Base-by-base conservation (phyloP, 495 filamentous ascomycete species). In the Cladorrhinum samala region DNA sequence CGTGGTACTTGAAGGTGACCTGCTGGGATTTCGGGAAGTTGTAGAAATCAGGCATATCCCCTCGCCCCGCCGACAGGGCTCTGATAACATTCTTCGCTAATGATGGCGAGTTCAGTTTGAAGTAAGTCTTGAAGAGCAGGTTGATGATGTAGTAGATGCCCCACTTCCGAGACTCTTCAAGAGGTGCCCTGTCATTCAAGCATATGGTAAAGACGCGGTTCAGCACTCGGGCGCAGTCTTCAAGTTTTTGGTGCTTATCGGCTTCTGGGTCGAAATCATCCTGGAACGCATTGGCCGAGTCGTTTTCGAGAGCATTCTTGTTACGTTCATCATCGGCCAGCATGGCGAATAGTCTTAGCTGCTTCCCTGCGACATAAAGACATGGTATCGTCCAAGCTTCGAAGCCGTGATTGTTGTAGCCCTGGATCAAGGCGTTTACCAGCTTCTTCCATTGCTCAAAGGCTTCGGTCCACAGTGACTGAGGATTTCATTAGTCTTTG, bases 1-100 rank as follows among this genome's bases (percentile, higher is more conserved):
- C 77, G 63, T 95, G 96, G 69, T 96, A 98, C 61, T 91, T 87
- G 72, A 94, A 97, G 1, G 93, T 96, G n/a, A 96, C 91, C 42
- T 87, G 84, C 56, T 98, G 92, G 0, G 90, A 83, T 52, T 84
- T 88, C 1, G 93, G 93, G 64, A 92, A 96, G 6, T 71, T 69
- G 2, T 80, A 73, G 18, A 94, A 70, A 0, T 75, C 64, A 1
- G 94, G 93, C 66, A 96, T 84, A 59, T 98, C 94, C 9, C 73
- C 74, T 16, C 77, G 75, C n/a, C 83, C 81, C 5, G 89, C 92
- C 45, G 82, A 76, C 18, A 97, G 76, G 1, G 87, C 87, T 43
- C 82, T 87, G 20, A 97, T 72, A 46, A 96, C 81, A 60, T 95
- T 96, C 67, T 95, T 96, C 11, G 85, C 91, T 18, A 98, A 77